Evolutionary conservation across 2,329 filamentous ascomycete species (phyloP).

Genomic region (Keithomyces neogunnii): DNA sequence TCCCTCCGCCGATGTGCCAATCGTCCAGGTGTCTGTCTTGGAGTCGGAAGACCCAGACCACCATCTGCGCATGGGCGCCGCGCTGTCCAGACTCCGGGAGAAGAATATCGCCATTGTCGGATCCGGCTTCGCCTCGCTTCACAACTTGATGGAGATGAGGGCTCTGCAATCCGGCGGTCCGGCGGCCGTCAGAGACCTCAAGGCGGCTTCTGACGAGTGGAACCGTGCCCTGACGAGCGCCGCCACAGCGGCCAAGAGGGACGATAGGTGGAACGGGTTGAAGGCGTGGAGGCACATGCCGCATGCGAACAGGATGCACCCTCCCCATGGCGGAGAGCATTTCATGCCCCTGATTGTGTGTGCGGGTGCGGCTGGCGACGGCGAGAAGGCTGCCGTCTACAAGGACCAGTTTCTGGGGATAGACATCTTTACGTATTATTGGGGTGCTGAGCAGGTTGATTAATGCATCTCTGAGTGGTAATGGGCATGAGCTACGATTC

Average conservation of each 20-base stretch:
- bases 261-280: slow-evolving; percentile 31
- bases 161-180: slow-evolving; percentile 17
- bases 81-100: slow-evolving; percentile 39
- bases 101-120: slow-evolving; percentile 50
- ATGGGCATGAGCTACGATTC: too few relatives aligned
- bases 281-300: slow-evolving; percentile 39
- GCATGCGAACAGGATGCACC: slow-evolving; percentile 44
- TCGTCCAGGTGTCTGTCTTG: slow-evolving; percentile 51
- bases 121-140: slow-evolving; percentile 51
- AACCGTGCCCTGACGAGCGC: slow-evolving; percentile 36
- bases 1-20: slow-evolving; percentile 41
- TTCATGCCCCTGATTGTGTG: slow-evolving; percentile 52
- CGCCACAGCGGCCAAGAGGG: slow-evolving; percentile 21
- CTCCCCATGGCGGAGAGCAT: slow-evolving; percentile 44
- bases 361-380: slow-evolving; percentile 39
- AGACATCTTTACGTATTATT: slow-evolving; percentile 48
- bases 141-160: slow-evolving; percentile 44
- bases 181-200: slow-evolving; percentile 16
- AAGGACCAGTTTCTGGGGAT: slow-evolving; percentile 39
- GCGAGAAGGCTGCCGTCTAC: slow-evolving; percentile 33
- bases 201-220: slow-evolving; percentile 29
- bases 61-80: slow-evolving; percentile 45
- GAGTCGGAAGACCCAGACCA: slow-evolving; percentile 37
- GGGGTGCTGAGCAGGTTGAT: slow-evolving; percentile 27
- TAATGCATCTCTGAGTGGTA: background rate